Percentiles rank a stretch among this genome's conserved stretches.
Conservation (phyloP, 306 rosid genomes). For the Inga leiocalycina region DNA sequence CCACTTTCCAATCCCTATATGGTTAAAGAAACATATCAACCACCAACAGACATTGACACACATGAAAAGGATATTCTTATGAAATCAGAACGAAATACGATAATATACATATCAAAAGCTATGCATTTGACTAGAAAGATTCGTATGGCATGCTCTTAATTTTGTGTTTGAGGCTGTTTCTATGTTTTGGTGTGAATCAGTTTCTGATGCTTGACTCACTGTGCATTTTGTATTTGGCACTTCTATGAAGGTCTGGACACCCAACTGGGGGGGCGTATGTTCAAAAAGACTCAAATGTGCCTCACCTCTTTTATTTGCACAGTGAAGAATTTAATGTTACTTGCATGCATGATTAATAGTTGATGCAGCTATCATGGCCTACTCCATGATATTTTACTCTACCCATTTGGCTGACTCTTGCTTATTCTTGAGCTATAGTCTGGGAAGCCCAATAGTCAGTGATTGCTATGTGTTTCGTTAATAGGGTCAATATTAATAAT, state of each 20-base stretch:
- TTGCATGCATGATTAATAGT: neutral
- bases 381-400: neutral
- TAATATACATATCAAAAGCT: neutral
- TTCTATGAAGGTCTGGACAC: slow-evolving; percentile 1
- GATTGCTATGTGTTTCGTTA: slow-evolving; percentile 3
- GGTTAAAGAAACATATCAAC: neutral
- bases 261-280: neutral
- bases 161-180: slow-evolving; percentile 7
- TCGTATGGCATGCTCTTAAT: neutral
- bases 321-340: neutral
- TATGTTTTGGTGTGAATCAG: slow-evolving; percentile 1
- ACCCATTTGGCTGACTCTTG: slow-evolving; percentile 9
- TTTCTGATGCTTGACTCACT: neutral
- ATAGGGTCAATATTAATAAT: slow-evolving; percentile 6
- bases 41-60: neutral
- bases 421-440: neutral
- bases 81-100: neutral
- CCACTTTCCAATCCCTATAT: neutral
- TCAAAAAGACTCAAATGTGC: slow-evolving; percentile 18
- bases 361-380: neutral
- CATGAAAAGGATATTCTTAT: neutral
- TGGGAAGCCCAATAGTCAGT: slow-evolving; percentile 24
- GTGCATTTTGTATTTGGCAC: neutral
- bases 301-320: slow-evolving; percentile 5
- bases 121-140: neutral